Base-by-base conservation (phyloP, 1,139 yeast genomes). In the Blastobotrys aristatus region DNA sequence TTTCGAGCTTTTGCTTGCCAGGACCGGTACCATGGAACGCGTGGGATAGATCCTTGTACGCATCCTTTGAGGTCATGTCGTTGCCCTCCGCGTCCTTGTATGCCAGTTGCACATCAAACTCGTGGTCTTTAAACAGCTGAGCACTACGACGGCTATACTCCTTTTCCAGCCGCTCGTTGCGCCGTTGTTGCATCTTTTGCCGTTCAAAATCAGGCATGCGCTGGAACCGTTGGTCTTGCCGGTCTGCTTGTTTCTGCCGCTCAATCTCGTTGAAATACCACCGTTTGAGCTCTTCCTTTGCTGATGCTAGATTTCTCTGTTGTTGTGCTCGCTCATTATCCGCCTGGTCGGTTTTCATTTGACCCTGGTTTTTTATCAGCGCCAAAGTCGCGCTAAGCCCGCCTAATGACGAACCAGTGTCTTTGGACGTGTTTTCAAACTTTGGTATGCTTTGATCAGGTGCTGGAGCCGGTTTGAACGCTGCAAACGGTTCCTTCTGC, bases 21-120 rank as follows among this genome's bases (percentile, higher is more conserved):
- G 77, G 65, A 34, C 71, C 69, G 40, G 73, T 74, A 1, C 96
- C 97, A 63, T 92, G 97, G 67, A 88, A 90, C 56, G 83, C 82
- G 56, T 86, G 95, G 0, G 96, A 87, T 48, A 89, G 63, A 52
- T 80, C 79, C 66, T 88, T 90, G 69, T 81, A 90, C 0, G 97
- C 97, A 53, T 84, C 86, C 62, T 85, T 88, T 2, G 82, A 74
- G 40, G 73, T 70, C 45, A 92, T 66, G 20, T 72, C 73, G 43
- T 79, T 73, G 1, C 97, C 97, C 4, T 70, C 62, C 36, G 82
- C 86, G 63, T 90, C 96, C 41, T 73, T 74, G 63, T 89, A 87
- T 33, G 73, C 74, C 7, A 90, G 62, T 20, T 74, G 70, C 18
- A 90, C 77, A 4, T 75, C 71, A 0, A 96, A 96, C 48, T 79